These are phyloP conservation scores for Aureobasidium sp. DNA, from an alignment of 2,329 filamentous ascomycete genomes.

Conservation along the genomic window DNA sequence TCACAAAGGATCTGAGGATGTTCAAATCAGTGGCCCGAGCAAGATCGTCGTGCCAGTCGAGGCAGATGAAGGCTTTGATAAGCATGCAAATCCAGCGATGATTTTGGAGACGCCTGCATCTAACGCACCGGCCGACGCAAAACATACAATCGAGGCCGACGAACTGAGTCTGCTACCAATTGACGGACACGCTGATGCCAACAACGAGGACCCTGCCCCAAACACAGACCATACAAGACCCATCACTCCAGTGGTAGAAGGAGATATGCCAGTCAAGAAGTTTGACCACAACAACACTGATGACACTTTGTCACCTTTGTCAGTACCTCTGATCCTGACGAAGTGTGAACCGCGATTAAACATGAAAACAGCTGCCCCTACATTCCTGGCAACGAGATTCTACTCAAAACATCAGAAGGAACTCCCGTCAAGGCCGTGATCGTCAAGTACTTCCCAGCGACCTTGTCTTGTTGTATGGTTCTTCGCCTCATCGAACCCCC, in stretches of 20 bases:
- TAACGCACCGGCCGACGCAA: too few species aligned
- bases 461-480: not conserved
- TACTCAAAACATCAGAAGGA: not conserved
- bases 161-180: too few species aligned
- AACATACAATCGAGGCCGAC: too few species aligned
- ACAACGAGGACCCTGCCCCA: too few species aligned
- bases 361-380: not conserved
- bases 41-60: too few species aligned
- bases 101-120: too few species aligned
- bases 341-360: not conserved
- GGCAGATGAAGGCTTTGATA: too few species aligned
- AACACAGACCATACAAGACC: not conserved
- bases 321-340: not conserved
- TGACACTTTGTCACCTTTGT: not conserved
- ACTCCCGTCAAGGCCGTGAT: not conserved
- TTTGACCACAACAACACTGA: not conserved
- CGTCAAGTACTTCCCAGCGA: not conserved
- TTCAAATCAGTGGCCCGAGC: too few species aligned
- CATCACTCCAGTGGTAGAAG: not conserved
- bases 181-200: too few species aligned
- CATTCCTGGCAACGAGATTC: not conserved
- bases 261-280: not conserved
- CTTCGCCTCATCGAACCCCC: not conserved
- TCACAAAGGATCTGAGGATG: too few species aligned
- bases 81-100: too few species aligned